These are phyloP conservation scores for Simplicillium aogashimaense DNA, from an alignment of 2,329 filamentous ascomycete species.

Conservation along the genomic window DNA sequence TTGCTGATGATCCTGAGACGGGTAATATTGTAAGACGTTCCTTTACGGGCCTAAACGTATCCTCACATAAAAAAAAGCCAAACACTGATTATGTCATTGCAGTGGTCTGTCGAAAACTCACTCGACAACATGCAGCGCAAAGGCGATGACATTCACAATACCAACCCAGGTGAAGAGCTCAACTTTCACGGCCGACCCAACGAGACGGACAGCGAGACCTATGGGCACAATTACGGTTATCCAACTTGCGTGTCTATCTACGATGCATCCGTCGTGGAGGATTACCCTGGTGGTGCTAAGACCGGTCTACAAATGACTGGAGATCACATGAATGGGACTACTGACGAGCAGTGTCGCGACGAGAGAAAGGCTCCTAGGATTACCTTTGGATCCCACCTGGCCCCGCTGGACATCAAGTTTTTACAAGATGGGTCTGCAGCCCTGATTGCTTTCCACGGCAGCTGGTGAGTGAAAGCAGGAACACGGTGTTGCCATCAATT, in stretches of 20 bases:
- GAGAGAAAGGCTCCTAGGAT: constrained; percentile 12
- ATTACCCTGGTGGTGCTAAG: constrained; percentile 20
- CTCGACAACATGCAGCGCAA: constrained; percentile 48
- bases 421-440: constrained; percentile 40
- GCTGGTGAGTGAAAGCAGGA: constrained; percentile 27
- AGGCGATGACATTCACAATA: constrained; percentile 47
- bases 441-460: constrained; percentile 55
- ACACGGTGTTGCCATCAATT: background rate
- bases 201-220: constrained; percentile 9
- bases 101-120: constrained; percentile 54
- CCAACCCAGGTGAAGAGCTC: constrained; percentile 63
- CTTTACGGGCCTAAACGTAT: too few species aligned
- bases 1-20: constrained; percentile 45
- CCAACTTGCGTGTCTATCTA: constrained; percentile 53
- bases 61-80: too few species aligned
- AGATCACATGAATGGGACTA: constrained; percentile 11
- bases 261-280: constrained; percentile 22
- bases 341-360: constrained; percentile 12
- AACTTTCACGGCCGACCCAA: constrained; percentile 56
- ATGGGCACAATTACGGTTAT: constrained; percentile 49
- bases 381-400: constrained; percentile 40
- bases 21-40: constrained; percentile 26
- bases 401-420: constrained; percentile 57
- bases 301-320: constrained; percentile 14
- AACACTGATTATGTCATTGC: background rate